Evolutionary conservation across 2,329 filamentous ascomycete species (phyloP).

Genomic region (Aureobasidium sp.): DNA sequence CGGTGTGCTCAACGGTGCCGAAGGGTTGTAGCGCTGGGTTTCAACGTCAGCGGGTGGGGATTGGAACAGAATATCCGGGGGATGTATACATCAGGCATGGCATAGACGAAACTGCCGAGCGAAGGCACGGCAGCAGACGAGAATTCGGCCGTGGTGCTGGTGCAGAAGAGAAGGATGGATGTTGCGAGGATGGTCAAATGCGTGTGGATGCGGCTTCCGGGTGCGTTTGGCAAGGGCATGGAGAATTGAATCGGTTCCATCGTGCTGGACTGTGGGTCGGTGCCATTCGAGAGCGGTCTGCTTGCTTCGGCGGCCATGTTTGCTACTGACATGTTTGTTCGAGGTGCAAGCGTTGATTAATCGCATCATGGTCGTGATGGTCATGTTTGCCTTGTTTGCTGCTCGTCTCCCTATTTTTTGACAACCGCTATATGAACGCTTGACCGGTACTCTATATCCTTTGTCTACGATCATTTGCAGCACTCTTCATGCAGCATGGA

Average conservation of each 20-base stretch:
- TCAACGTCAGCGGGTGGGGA: conserved; percentile 1
- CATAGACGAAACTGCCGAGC: conserved; percentile 88
- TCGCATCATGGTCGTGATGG: background rate
- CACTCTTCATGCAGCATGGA: background rate
- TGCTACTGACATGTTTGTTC: background rate
- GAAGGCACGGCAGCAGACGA: conserved; percentile 33
- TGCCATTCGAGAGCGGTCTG: conserved; percentile 21
- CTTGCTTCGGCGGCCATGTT: conserved; percentile 7
- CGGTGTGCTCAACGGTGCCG: conserved; percentile 65
- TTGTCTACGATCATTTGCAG: background rate
- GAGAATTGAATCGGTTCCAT: conserved; percentile 43
- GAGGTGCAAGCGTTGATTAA: background rate
- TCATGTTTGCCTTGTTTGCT: conserved; percentile 9
- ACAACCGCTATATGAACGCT: background rate
- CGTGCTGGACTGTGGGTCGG: background rate
- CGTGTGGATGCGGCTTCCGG: conserved; percentile 49
- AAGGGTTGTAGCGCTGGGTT: conserved; percentile 31
- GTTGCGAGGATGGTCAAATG: conserved; percentile 47
- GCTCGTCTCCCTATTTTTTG: background rate
- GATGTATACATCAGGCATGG: conserved; percentile 71
- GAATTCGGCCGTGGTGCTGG: conserved; percentile 38
- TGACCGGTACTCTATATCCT: too few relatives aligned
- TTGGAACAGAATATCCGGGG: background rate
- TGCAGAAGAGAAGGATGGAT: conserved; percentile 48
- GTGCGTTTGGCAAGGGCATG: conserved; percentile 47